Conservation (phyloP, 2,329 filamentous ascomycete genomes). For the Thielaviopsis punctulata region DNA sequence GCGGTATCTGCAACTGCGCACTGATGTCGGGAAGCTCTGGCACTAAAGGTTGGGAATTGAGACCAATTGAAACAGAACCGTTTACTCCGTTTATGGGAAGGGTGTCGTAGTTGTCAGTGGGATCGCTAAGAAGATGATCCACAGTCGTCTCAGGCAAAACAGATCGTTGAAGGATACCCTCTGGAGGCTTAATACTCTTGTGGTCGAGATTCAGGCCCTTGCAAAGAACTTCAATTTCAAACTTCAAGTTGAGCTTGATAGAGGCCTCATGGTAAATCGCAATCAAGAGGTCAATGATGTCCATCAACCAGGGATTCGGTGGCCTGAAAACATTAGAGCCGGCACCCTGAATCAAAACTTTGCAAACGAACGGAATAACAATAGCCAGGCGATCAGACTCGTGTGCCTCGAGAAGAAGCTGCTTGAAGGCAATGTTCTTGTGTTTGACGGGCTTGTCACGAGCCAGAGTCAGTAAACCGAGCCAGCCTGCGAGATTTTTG, state of each 20-base stretch:
- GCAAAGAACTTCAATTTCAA: constrained; percentile 95
- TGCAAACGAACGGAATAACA: constrained; percentile 95
- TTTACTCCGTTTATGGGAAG: constrained; percentile 60
- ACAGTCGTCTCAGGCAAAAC: constrained; percentile 21
- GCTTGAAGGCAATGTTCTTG: constrained; percentile 92
- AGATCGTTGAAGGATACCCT: constrained; percentile 64
- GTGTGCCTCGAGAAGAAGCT: constrained; percentile 81
- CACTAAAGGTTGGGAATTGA: constrained; percentile 62
- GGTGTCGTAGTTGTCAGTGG: constrained; percentile 67
- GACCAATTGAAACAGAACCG: constrained; percentile 49
- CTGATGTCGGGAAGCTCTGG: constrained; percentile 72
- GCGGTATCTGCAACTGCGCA: constrained; percentile 62
- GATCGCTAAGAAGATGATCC: constrained; percentile 48
- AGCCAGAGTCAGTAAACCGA: constrained; percentile 81
- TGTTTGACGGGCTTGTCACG: constrained; percentile 91
- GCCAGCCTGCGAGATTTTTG: constrained; percentile 87
- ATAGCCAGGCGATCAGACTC: constrained; percentile 82
- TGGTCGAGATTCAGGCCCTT: constrained; percentile 84
- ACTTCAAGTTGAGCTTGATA: constrained; percentile 90
- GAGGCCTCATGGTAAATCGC: constrained; percentile 89
- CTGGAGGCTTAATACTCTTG: constrained; percentile 75
- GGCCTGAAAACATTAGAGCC: constrained; percentile 80
- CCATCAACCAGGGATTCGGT: constrained; percentile 96
- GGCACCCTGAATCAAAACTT: constrained; percentile 72
- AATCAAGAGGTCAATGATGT: constrained; percentile 77